phyloP scores from a whole-genome alignment of 352 stramenopile species.

The Thalassiosira mediterranea region DNA sequence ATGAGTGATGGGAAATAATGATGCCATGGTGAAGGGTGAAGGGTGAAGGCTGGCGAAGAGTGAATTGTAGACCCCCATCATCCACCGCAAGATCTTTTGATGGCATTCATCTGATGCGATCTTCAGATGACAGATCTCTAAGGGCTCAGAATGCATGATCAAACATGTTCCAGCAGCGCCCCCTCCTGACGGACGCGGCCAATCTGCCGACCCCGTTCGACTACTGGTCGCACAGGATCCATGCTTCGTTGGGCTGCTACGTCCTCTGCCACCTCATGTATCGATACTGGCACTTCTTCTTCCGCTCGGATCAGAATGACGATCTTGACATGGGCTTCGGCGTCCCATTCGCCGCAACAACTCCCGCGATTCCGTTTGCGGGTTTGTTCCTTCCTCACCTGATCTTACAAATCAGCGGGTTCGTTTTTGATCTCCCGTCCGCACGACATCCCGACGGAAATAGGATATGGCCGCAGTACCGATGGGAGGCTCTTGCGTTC shows the following conservation, averaged over 20 bases:
- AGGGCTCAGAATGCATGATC: no score
- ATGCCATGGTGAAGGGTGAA: no score
- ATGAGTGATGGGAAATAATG: no score
- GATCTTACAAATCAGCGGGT: constrained; percentile 12
- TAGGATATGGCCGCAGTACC: constrained; percentile 38
- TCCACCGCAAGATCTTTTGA: no score
- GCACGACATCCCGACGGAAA: constrained; percentile 37
- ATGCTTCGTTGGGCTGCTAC: constrained; percentile 8
- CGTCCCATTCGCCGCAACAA: background rate
- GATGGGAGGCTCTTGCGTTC: constrained; percentile 33
- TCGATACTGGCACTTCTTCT: constrained; percentile 18
- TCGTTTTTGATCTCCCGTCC: constrained; percentile 15
- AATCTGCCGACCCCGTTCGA: constrained; percentile 2
- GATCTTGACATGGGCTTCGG: constrained; percentile 24
- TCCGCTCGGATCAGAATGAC: background rate
- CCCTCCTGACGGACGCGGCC: constrained; percentile 1
- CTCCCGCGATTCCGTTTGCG: background rate
- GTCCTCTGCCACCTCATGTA: constrained; percentile 19
- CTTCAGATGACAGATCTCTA: no score
- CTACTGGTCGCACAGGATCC: constrained; percentile 14
- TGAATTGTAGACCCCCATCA: no score
- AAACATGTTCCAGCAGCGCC: no score
- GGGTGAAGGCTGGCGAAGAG: no score
- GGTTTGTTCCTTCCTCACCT: constrained; percentile 22
- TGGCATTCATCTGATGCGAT: no score